Percentiles rank a stretch among this genome's conserved stretches.
These are phyloP conservation scores for Cunninghamia lanceolata DNA, from an alignment of 75 land plant genomes.

Conservation along the genomic window DNA sequence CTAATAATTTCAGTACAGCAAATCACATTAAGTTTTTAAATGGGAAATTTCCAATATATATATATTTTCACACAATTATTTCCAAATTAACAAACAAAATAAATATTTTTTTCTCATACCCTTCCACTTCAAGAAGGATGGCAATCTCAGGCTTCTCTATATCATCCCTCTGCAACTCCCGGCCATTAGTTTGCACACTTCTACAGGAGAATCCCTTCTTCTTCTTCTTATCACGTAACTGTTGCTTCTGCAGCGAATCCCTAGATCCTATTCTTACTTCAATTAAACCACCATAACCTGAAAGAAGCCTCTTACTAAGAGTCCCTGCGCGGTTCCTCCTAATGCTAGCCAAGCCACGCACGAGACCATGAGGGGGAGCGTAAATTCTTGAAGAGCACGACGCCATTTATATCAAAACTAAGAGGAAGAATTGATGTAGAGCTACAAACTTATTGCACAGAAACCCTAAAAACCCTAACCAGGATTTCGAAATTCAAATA, in stretches of 20 bases:
- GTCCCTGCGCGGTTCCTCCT: background rate
- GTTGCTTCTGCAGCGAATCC: background rate
- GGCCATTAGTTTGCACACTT: background rate
- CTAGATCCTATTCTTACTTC: background rate
- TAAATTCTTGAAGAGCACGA: background rate
- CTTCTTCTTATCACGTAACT: background rate
- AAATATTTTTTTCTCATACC: background rate
- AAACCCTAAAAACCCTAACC: background rate
- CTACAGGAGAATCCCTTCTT: background rate
- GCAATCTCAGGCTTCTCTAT: background rate
- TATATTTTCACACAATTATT: background rate
- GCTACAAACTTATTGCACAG: background rate
- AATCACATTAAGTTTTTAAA: background rate
- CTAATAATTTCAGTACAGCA: background rate
- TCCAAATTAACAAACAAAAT: background rate
- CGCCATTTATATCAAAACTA: background rate
- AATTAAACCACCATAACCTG: background rate
- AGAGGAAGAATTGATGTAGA: background rate
- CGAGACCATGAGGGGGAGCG: background rate
- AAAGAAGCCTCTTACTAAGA: background rate
- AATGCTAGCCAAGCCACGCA: background rate
- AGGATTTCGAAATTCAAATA: background rate
- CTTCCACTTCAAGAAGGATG: background rate
- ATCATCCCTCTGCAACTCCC: background rate
- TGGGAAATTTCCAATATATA: background rate